These are phyloP conservation scores for Pichia kluyveri DNA, from an alignment of 805 yeast species.

Conservation along the genomic window DNA sequence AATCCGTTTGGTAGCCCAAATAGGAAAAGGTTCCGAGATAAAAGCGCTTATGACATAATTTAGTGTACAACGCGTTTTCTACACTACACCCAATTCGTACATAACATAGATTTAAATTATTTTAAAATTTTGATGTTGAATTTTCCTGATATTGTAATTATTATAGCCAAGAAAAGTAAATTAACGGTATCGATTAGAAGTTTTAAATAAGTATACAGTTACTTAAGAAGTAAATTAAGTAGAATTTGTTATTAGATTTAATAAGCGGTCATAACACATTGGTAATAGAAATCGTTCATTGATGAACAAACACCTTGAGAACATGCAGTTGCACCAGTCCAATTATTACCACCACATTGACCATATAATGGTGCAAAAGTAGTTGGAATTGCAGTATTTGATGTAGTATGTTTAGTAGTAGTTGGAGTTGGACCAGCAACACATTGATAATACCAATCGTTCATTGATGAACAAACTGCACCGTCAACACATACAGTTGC, in stretches of 20 bases:
- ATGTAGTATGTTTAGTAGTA: neutral
- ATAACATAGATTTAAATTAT: no score
- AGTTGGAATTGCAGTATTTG: slow-evolving; percentile 6
- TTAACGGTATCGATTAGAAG: no score
- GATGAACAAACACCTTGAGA: slow-evolving; percentile 16
- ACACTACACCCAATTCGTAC: no score
- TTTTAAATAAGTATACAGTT: no score
- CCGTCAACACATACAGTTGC: slow-evolving; percentile 15
- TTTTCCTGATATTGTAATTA: no score
- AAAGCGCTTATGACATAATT: no score
- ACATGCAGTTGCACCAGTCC: slow-evolving; percentile 16
- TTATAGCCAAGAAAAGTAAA: no score
- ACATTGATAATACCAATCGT: slow-evolving; percentile 18
- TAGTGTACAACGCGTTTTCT: no score
- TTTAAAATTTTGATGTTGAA: no score
- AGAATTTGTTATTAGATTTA: neutral
- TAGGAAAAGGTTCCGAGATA: neutral
- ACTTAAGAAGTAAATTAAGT: neutral
- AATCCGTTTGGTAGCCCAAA: neutral
- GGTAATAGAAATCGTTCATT: slow-evolving; percentile 19
- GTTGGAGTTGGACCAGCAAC: slow-evolving; percentile 9
- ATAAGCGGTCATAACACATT: slow-evolving; percentile 13
- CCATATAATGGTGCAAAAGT: slow-evolving; percentile 9
- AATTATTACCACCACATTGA: slow-evolving; percentile 21
- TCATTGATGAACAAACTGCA: slow-evolving; percentile 14